phyloP scores from a whole-genome alignment of 2,329 filamentous ascomycete genomes.

The Curvularia verruculosa region DNA sequence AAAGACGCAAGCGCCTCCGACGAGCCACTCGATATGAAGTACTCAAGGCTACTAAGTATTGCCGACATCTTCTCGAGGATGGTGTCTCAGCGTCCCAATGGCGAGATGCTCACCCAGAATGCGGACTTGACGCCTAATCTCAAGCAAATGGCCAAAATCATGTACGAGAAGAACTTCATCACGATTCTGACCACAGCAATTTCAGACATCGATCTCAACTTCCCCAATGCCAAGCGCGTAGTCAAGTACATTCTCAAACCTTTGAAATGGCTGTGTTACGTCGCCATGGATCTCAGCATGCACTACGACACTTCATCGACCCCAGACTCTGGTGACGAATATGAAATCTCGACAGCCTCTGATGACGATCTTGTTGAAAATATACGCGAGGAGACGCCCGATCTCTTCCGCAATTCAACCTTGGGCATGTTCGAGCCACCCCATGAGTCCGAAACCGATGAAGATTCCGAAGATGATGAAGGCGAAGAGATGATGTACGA shows the following conservation, averaged over 20 bases:
- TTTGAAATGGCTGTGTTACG: constrained; percentile 83
- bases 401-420: constrained; percentile 95
- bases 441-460: constrained; percentile 79
- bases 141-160: constrained; percentile 85
- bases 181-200: constrained; percentile 87
- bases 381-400: constrained; percentile 80
- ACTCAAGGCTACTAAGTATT: constrained; percentile 83
- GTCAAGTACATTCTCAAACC: constrained; percentile 96
- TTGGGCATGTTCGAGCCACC: constrained; percentile 91
- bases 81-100: constrained; percentile 65
- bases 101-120: constrained; percentile 47
- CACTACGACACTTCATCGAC: constrained; percentile 73
- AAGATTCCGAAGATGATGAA: constrained; percentile 65
- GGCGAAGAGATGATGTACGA: constrained; percentile 79
- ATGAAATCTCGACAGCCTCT: constrained; percentile 90
- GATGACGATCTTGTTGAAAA: constrained; percentile 84
- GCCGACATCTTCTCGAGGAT: constrained; percentile 93
- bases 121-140: constrained; percentile 62
- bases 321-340: constrained; percentile 72
- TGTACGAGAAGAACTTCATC: constrained; percentile 98
- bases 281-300: constrained; percentile 84
- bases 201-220: constrained; percentile 93
- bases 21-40: constrained; percentile 83
- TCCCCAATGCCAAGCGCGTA: constrained; percentile 87
- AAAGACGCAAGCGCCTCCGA: constrained; percentile 81